phyloP scores from a whole-genome alignment of 805 yeast species.

The Torulaspora franciscae region DNA sequence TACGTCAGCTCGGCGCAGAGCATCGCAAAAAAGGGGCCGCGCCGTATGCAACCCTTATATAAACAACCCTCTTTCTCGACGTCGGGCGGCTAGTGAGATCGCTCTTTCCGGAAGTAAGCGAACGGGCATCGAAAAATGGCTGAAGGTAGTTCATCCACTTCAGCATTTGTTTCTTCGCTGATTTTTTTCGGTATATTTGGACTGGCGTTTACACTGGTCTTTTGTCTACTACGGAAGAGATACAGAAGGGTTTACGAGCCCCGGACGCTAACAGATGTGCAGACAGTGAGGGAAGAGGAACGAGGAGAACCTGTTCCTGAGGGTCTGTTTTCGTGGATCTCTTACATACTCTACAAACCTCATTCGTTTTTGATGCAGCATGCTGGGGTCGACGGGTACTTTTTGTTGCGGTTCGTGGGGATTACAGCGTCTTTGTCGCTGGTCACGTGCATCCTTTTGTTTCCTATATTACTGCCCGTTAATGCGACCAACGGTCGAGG shows the following conservation, averaged over 20 bases:
- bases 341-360: slow-evolving; percentile 48
- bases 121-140: slow-evolving; percentile 16
- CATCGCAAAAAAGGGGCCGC: slow-evolving; percentile 3
- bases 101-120: neutral
- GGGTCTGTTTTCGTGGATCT: slow-evolving; percentile 60
- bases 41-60: neutral
- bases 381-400: slow-evolving; percentile 71
- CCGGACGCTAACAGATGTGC: slow-evolving; percentile 46
- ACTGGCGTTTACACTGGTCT: slow-evolving; percentile 52
- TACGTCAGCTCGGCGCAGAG: neutral
- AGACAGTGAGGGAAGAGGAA: slow-evolving; percentile 39
- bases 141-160: slow-evolving; percentile 51
- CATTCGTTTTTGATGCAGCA: slow-evolving; percentile 62
- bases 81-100: slow-evolving; percentile 1
- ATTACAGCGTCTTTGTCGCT: slow-evolving; percentile 50
- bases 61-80: neutral
- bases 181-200: slow-evolving; percentile 59
- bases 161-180: slow-evolving; percentile 70
- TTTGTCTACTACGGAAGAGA: slow-evolving; percentile 58
- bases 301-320: slow-evolving; percentile 60
- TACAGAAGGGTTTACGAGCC: slow-evolving; percentile 78
- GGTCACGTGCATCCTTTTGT: slow-evolving; percentile 49
- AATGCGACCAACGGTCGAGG: slow-evolving; percentile 65
- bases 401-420: slow-evolving; percentile 60
- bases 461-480: slow-evolving; percentile 70